phyloP scores from a whole-genome alignment of 495 filamentous ascomycete species.

The Saxispiralis lemnorum region DNA sequence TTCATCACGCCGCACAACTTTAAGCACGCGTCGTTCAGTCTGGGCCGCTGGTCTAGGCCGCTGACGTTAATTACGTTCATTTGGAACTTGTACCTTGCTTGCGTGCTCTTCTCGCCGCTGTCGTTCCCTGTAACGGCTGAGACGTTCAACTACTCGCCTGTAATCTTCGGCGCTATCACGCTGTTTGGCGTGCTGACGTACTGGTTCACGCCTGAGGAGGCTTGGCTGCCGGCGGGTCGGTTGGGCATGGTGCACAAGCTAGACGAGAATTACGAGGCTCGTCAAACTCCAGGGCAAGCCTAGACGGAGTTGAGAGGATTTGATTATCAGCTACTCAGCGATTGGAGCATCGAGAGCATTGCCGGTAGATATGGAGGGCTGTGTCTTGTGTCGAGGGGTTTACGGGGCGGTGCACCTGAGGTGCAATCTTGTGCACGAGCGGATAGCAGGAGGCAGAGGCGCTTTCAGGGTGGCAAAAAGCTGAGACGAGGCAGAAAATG shows the following conservation, averaged over 20 bases:
- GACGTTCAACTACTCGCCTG: constrained; percentile 19
- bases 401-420: too few species aligned
- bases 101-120: constrained; percentile 18
- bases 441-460: too few species aligned
- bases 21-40: constrained; percentile 15
- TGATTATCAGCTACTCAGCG: too few species aligned
- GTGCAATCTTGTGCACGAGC: too few species aligned
- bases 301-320: too few species aligned
- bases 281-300: too few species aligned
- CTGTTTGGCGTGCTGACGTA: constrained; percentile 17
- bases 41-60: constrained; percentile 17
- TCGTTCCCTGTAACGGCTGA: constrained; percentile 16
- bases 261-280: constrained; percentile 11
- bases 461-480: too few species aligned
- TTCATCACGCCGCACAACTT: constrained; percentile 28
- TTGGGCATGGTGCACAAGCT: constrained; percentile 18
- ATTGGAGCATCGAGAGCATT: too few species aligned
- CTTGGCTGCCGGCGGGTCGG: constrained; percentile 16
- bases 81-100: constrained; percentile 20
- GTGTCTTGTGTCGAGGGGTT: too few species aligned
- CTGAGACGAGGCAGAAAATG: too few species aligned
- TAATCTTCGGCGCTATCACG: constrained; percentile 19
- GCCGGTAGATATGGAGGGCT: too few species aligned
- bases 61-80: constrained; percentile 17
- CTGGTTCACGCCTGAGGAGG: constrained; percentile 16